Evolutionary conservation across 2,329 filamentous ascomycete genomes (phyloP), one percentile per base, ranked within the genome.

Genomic region (Cladosporium sp.): DNA sequence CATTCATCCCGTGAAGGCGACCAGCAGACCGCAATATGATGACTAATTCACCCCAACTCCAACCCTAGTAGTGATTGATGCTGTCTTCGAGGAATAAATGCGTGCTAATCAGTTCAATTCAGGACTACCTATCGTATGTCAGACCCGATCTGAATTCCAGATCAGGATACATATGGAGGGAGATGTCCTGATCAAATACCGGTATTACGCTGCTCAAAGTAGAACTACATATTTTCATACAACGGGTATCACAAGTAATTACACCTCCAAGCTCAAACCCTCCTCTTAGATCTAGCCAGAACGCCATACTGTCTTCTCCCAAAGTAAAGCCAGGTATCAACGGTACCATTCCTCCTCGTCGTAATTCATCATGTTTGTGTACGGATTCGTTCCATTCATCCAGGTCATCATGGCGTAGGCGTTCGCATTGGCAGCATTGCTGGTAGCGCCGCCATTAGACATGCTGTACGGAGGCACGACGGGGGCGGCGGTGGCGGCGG

Each of bases 341-440:
- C 75, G 74, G 71, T 80, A 80, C 78, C 78, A 79, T 68, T 78
- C 77, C 60, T 77, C 72, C 70, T 79, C 78, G 67, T 79, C 76
- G 70, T 78, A 80, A 61, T 71, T 68, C 62, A 70, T 69, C 44
- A 71, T 68, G 31, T 66, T 69, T 49, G 75, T 74, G 64, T 72
- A 77, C 2, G 69, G 68, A 59, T 71, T 72, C 46, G 73, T 68
- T 40, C 69, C 70, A 26, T 68, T 72, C 65, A 72, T 58, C 72
- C 73, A 74, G 58, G 59, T 67, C 64, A 67, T 65, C 67, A 72
- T 68, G n/a, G 63, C 28, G 23, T 53, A 65, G 16, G 50, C 58
- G 49, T 60, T 59, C 26, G 60, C 60, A n/a, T n/a, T 62, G 11
- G 23, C 33, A 31, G 33, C 21, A 18, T 31, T 56, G 18, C 35